A percentile compares a stretch with the other conserved stretches of the same genome.
Evolutionary conservation across 2,329 filamentous ascomycete species (phyloP).

Genomic region (Fusarium dimerum): DNA sequence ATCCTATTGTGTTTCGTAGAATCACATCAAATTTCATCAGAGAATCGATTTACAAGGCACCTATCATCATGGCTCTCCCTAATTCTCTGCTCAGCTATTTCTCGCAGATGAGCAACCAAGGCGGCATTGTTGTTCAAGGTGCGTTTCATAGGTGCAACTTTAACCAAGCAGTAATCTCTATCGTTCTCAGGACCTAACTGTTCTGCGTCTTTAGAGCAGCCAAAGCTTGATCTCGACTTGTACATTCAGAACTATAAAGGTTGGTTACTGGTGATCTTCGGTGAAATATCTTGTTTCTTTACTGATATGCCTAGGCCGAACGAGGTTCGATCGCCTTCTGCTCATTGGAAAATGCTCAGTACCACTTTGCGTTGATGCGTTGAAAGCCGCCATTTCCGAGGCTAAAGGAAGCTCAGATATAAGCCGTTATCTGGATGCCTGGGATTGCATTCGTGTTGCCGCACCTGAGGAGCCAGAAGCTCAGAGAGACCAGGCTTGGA

Average conservation of each 20-base stretch:
- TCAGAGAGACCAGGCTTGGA: constrained; percentile 70
- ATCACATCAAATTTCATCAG: constrained; percentile 3
- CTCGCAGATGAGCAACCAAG: constrained; percentile 47
- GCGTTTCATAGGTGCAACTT: constrained; percentile 7
- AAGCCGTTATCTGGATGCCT: constrained; percentile 67
- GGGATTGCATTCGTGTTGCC: constrained; percentile 63
- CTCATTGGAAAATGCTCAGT: constrained; percentile 80
- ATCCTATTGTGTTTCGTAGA: too few species aligned
- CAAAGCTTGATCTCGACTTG: constrained; percentile 87
- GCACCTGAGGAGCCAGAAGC: constrained; percentile 70
- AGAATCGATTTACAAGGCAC: neutral
- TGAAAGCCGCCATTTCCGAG: constrained; percentile 74
- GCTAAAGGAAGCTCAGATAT: constrained; percentile 78
- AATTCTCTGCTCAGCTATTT: constrained; percentile 44
- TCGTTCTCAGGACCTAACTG: constrained; percentile 11
- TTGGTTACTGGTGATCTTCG: constrained; percentile 38
- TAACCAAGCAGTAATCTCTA: constrained; percentile 1
- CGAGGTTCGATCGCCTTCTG: constrained; percentile 76
- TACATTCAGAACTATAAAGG: constrained; percentile 90
- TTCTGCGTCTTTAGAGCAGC: constrained; percentile 56
- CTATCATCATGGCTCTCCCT: constrained; percentile 39
- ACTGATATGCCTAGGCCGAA: constrained; percentile 60
- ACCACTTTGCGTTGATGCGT: constrained; percentile 74
- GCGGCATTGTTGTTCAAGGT: constrained; percentile 52
- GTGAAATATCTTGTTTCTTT: neutral